These are phyloP conservation scores for Harringtonia lauricola DNA, from an alignment of 2,329 filamentous ascomycete genomes.

Conservation along the genomic window DNA sequence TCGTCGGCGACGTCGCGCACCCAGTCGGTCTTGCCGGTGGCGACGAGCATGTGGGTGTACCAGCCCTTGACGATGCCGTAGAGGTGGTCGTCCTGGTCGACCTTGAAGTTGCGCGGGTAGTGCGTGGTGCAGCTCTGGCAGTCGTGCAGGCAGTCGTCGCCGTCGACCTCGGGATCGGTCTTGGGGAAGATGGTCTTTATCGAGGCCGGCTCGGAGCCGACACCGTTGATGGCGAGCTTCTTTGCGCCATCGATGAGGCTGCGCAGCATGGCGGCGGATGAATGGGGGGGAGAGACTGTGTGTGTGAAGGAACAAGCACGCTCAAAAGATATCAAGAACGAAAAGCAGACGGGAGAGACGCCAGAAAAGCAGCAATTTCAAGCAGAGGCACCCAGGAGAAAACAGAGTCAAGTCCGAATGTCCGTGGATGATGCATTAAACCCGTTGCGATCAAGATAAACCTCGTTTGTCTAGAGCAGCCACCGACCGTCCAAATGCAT, in stretches of 20 bases:
- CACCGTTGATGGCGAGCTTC: conserved; percentile 20
- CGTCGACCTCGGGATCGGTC: conserved; percentile 67
- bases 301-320: too few relatives aligned
- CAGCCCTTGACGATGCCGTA: conserved; percentile 82
- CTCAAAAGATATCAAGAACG: too few relatives aligned
- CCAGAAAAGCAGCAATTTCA: too few relatives aligned
- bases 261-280: conserved; percentile 27
- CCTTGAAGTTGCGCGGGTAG: conserved; percentile 61
- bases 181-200: conserved; percentile 54
- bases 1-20: conserved; percentile 81
- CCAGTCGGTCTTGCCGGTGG: conserved; percentile 96
- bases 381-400: too few relatives aligned
- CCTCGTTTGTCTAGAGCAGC: too few relatives aligned
- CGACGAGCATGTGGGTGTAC: conserved; percentile 82
- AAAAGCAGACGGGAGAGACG: too few relatives aligned
- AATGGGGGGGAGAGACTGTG: neutral
- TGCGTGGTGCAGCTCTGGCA: conserved; percentile 70
- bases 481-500: too few relatives aligned
- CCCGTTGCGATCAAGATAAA: too few relatives aligned
- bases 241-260: conserved; percentile 27
- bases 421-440: too few relatives aligned
- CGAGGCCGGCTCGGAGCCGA: conserved; percentile 7
- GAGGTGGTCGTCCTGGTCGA: conserved; percentile 67
- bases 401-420: too few relatives aligned
- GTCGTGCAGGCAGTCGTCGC: conserved; percentile 80